A percentile compares a stretch with the other conserved stretches of the same genome.
Evolutionary conservation across 2,329 filamentous ascomycete genomes (phyloP).

Genomic region (Madurella mycetomatis): DNA sequence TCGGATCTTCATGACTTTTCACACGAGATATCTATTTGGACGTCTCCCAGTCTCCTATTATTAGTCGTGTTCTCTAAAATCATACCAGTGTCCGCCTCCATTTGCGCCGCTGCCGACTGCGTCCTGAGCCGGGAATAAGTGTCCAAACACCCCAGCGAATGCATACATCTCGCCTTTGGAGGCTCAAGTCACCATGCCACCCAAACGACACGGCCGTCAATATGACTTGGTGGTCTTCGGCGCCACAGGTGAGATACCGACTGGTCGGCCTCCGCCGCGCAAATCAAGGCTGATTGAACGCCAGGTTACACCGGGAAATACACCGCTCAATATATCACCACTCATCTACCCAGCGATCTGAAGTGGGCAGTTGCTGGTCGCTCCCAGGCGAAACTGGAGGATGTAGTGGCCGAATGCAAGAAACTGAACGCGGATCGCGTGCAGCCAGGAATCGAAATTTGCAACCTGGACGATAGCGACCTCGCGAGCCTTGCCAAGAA

Average conservation of each 20-base stretch:
- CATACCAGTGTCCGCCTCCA: too few species aligned
- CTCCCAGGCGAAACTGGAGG: conserved; percentile 68
- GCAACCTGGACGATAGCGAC: conserved; percentile 42
- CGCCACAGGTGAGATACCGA: conserved; percentile 45
- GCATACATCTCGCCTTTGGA: background rate
- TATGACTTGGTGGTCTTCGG: conserved; percentile 57
- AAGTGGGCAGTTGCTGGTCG: conserved; percentile 88
- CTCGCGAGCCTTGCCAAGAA: conserved; percentile 50
- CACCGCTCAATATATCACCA: conserved; percentile 69
- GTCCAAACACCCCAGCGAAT: too few species aligned
- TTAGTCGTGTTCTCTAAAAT: too few species aligned
- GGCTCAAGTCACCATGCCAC: conserved; percentile 35
- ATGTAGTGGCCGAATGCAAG: conserved; percentile 63
- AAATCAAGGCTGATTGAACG: background rate
- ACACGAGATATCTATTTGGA: too few species aligned
- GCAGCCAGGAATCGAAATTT: conserved; percentile 61
- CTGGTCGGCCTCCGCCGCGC: conserved; percentile 2
- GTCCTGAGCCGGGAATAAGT: too few species aligned
- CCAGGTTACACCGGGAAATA: conserved; percentile 78
- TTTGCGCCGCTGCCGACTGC: too few species aligned
- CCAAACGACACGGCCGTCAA: conserved; percentile 47
- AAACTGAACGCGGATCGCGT: conserved; percentile 63
- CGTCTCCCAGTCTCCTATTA: too few species aligned
- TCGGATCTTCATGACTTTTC: too few species aligned
- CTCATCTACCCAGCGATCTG: conserved; percentile 66